These are phyloP conservation scores for Ichthyophthirius multifiliis DNA, from an alignment of 169 alveolate genomes.

Conservation along the genomic window DNA sequence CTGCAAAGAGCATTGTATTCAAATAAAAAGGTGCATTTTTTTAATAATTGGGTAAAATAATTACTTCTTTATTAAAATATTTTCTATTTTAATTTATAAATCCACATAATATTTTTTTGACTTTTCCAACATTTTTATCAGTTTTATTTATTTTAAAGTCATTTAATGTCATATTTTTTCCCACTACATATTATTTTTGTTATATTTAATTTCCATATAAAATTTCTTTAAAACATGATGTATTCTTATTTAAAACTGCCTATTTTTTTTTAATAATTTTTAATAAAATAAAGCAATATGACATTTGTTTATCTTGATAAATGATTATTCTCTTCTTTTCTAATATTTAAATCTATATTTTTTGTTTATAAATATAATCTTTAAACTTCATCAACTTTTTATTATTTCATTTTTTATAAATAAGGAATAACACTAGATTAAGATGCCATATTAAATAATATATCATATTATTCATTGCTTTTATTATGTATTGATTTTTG, in stretches of 20 bases:
- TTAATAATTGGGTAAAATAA: neutral
- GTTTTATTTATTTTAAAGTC: neutral
- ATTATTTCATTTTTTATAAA: neutral
- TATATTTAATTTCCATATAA: neutral
- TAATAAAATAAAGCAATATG: too few species aligned
- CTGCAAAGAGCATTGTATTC: neutral
- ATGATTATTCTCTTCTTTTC: too few species aligned
- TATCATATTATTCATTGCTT: neutral
- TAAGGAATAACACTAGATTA: neutral
- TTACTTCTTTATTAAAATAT: conserved; percentile 14
- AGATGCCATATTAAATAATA: neutral
- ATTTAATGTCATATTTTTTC: neutral
- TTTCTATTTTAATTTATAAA: neutral
- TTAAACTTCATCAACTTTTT: too few species aligned
- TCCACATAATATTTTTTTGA: neutral
- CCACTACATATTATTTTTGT: neutral
- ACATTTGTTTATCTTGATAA: too few species aligned
- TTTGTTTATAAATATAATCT: too few species aligned
- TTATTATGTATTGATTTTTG: neutral
- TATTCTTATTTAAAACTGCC: neutral
- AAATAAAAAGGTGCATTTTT: conserved; percentile 13
- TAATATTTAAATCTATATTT: too few species aligned
- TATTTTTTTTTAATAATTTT: neutral
- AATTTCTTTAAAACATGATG: neutral
- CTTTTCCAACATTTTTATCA: neutral